Conservation (phyloP, 1,284 basidiomycete species). For the Baeospora myosura region DNA sequence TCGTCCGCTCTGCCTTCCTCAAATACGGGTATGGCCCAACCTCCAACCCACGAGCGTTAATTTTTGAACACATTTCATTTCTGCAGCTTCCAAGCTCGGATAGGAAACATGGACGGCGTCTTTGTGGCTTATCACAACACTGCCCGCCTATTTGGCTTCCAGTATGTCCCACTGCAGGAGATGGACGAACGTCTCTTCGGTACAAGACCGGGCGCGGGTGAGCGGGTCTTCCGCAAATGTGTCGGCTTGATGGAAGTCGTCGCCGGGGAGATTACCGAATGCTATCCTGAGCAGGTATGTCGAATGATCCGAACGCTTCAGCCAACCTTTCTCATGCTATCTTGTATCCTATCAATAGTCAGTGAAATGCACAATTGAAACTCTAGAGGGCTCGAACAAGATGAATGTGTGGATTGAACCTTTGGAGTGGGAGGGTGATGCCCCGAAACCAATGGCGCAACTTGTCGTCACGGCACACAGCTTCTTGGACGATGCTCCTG, state of each 20-base stretch:
- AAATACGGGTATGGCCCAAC: slow-evolving; percentile 70
- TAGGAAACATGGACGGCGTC: slow-evolving; percentile 96
- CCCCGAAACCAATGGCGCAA: slow-evolving; percentile 31
- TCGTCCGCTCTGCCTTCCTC: slow-evolving; percentile 88
- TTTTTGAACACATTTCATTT: not conserved
- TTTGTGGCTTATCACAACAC: slow-evolving; percentile 96
- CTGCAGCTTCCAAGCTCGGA: slow-evolving; percentile 84
- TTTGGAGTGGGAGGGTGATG: slow-evolving; percentile 34
- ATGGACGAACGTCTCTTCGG: slow-evolving; percentile 86
- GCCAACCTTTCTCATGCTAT: not conserved
- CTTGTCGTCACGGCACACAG: slow-evolving; percentile 27
- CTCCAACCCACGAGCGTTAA: not conserved
- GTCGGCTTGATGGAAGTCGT: slow-evolving; percentile 70
- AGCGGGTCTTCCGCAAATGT: slow-evolving; percentile 74
- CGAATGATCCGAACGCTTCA: not conserved
- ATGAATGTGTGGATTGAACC: slow-evolving; percentile 68
- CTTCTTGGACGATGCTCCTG: slow-evolving; percentile 24
- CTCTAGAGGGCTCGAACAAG: slow-evolving; percentile 29
- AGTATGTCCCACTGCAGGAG: slow-evolving; percentile 83
- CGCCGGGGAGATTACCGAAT: slow-evolving; percentile 49
- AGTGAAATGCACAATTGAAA: slow-evolving; percentile 55
- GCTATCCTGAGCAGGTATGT: slow-evolving; percentile 64
- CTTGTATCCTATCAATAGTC: slow-evolving; percentile 29
- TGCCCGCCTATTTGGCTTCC: slow-evolving; percentile 84
- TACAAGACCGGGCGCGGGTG: slow-evolving; percentile 43